Percentiles rank a stretch among this genome's conserved stretches.
Conservation (phyloP, 2,329 filamentous ascomycete genomes). For the Thielaviopsis punctulata region DNA sequence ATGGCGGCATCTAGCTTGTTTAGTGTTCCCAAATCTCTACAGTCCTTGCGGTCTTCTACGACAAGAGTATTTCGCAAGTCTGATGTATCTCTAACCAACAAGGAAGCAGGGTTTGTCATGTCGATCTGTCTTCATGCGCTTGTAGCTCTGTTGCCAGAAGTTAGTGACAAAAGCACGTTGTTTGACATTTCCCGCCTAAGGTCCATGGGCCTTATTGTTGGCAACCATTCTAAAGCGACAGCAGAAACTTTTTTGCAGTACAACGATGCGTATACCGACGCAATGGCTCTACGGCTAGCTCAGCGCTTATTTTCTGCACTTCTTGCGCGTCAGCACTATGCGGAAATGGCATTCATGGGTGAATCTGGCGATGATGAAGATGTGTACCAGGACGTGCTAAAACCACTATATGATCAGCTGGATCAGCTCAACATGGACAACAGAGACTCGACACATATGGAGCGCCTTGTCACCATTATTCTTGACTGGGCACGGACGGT, state of each 20-base stretch:
- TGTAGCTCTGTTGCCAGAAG: conserved; percentile 37
- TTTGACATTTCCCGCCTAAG: conserved; percentile 44
- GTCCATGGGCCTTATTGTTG: conserved; percentile 37
- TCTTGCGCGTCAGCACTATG: conserved; percentile 32
- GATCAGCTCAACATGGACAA: conserved; percentile 29
- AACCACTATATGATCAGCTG: conserved; percentile 33
- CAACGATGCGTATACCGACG: conserved; percentile 45
- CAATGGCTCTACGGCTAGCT: conserved; percentile 41
- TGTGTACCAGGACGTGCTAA: conserved; percentile 26
- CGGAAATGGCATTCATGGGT: conserved; percentile 22
- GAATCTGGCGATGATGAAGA: conserved; percentile 19
- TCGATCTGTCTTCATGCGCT: conserved; percentile 47
- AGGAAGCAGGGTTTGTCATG: conserved; percentile 34
- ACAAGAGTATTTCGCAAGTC: conserved; percentile 21
- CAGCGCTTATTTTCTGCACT: conserved; percentile 41
- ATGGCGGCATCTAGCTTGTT: conserved; percentile 41
- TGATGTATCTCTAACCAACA: conserved; percentile 25
- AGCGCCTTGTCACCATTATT: conserved; percentile 21
- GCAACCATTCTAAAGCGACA: conserved; percentile 7
- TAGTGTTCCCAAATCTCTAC: conserved; percentile 30
- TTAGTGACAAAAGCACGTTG: conserved; percentile 29
- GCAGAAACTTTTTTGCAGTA: conserved; percentile 24
- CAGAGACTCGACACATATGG: conserved; percentile 3
- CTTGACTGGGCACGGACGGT: conserved; percentile 61
- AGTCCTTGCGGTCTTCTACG: conserved; percentile 23